phyloP scores from a whole-genome alignment of 2,329 filamentous ascomycete genomes.

The Cercospora sesami region DNA sequence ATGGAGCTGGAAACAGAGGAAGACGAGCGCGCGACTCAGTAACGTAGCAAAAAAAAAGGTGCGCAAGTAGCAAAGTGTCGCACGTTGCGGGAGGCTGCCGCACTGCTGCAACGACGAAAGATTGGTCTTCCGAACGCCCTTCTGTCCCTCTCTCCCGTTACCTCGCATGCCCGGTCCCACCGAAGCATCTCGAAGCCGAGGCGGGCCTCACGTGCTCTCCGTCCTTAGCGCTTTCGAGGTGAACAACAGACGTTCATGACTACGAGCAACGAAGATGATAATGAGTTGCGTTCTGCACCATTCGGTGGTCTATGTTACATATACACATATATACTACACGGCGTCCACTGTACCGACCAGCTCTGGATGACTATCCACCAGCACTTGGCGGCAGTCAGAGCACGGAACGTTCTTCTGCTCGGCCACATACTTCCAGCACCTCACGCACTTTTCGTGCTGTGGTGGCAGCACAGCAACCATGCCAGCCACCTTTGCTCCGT shows the following conservation, averaged over 20 bases:
- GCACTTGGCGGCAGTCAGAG: slow-evolving; percentile 67
- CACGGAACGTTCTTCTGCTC: slow-evolving; percentile 65
- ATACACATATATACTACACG: neutral
- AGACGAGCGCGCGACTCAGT: neutral
- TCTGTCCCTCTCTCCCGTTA: neutral
- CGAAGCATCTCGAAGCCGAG: neutral
- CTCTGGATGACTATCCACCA: slow-evolving; percentile 42
- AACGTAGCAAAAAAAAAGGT: neutral
- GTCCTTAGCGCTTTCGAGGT: neutral
- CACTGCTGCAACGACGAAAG: neutral
- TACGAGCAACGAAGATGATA: neutral
- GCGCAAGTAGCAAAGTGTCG: neutral
- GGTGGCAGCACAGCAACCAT: slow-evolving; percentile 45
- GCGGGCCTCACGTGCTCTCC: neutral
- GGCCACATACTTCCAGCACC: slow-evolving; percentile 89
- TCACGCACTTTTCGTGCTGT: slow-evolving; percentile 67
- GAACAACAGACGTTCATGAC: neutral
- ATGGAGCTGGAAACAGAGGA: slow-evolving; percentile 1
- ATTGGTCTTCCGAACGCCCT: neutral
- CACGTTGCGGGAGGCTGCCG: slow-evolving; percentile 1
- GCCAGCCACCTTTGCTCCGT: slow-evolving; percentile 25
- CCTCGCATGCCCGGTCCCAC: neutral
- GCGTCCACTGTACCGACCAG: neutral
- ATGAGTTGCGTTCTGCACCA: neutral
- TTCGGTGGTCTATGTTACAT: neutral